Conservation (phyloP, 2,329 filamentous ascomycete genomes). For the Xylaria arbuscula region DNA sequence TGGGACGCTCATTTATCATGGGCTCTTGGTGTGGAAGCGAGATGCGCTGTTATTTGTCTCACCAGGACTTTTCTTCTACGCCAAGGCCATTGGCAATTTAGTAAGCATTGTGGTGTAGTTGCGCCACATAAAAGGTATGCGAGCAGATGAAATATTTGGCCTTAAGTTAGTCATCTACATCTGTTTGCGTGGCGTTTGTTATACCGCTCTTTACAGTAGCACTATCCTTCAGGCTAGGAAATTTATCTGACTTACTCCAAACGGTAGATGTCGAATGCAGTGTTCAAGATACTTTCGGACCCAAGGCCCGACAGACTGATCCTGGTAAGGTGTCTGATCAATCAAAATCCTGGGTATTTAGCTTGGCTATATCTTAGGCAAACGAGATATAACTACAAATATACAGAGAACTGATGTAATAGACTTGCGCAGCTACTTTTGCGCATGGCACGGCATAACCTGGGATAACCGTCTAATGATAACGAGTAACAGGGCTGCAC, state of each 20-base stretch:
- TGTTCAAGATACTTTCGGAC: constrained; percentile 42
- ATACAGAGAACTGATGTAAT: background rate
- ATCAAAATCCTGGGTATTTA: constrained; percentile 3
- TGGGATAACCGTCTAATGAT: background rate
- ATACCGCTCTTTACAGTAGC: background rate
- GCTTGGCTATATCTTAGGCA: constrained; percentile 27
- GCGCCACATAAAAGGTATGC: constrained; percentile 21
- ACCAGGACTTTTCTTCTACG: constrained; percentile 21
- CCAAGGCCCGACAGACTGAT: constrained; percentile 40
- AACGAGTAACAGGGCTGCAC: constrained; percentile 12
- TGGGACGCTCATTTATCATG: constrained; percentile 29
- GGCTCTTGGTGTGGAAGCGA: constrained; percentile 32
- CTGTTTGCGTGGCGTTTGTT: constrained; percentile 13
- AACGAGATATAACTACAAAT: constrained; percentile 11
- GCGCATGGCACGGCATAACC: background rate
- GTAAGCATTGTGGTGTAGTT: constrained; percentile 13
- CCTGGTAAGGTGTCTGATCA: constrained; percentile 34
- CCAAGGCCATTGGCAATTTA: constrained; percentile 24
- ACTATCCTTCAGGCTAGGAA: background rate
- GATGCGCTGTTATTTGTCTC: constrained; percentile 28
- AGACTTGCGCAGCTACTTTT: background rate
- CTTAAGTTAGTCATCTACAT: background rate
- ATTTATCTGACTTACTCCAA: constrained; percentile 27
- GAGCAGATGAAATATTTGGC: constrained; percentile 13
- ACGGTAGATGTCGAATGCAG: constrained; percentile 28